Base-by-base conservation (phyloP, 495 filamentous ascomycete genomes). In the Penicillium lagena region DNA sequence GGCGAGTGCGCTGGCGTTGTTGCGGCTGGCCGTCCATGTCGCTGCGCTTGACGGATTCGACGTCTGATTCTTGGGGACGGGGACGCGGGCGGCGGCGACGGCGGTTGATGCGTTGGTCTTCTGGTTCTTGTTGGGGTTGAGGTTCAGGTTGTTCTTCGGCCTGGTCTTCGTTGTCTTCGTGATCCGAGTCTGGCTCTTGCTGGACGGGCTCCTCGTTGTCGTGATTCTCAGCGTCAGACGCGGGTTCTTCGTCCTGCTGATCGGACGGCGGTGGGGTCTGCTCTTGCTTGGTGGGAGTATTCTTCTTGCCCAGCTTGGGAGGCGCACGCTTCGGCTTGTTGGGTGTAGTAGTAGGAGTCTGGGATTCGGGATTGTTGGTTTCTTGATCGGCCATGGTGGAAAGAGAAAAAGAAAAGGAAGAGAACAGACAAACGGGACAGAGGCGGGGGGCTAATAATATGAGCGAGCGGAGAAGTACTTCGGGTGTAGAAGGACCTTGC, bases 381-480 rank as follows among this genome's bases (percentile, higher is more conserved):
- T 65, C 62, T 35, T 67, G 63, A 52, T 68, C 61, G 55, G 65
- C 60, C 67, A 68, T 68, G 34, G 37, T 68, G 61, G 40, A 56
- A 59, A 49, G 55, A 56, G 32, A 34, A 12, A 9, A 34, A 12
- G n/a, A 34, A 6, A 9, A 34, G 31, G 49, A 62, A 49, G 52
- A n/a, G 53, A 37, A 42, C 29, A 52, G 42, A 48, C 9, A 1
- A 51, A 63, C 47, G 53, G 55, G 33, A 44, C 31, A 51, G 45
- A 50, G 35, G 28, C 46, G 34, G 22, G 33, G 31, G 39, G 49
- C 39, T 34, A 43, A 7, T 22, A 57, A 62, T 59, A 59, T 62
- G 53, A 62, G 60, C 43, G 48, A 44, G 56, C 45, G 13, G 47
- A 50, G 40, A 51, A 40, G 52, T 55, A 47, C 47, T 44, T 48